These are phyloP conservation scores for Spathaspora hagerdaliae DNA, from an alignment of 805 yeast genomes.

Conservation along the genomic window DNA sequence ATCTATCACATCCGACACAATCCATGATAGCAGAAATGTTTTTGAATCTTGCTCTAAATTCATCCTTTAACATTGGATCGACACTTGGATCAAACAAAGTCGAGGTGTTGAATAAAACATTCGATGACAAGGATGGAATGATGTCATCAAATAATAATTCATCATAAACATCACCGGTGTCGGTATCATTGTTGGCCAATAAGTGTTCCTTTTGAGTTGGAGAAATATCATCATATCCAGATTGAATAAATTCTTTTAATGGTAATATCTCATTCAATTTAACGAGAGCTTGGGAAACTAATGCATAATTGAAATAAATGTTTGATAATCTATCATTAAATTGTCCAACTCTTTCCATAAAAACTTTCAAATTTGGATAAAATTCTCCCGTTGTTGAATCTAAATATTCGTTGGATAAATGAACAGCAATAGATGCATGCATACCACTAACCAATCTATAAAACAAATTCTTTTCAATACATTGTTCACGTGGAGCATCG, in stretches of 20 bases:
- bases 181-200: slow-evolving; percentile 43
- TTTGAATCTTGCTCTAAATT: slow-evolving; percentile 78
- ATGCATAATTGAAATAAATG: slow-evolving; percentile 87
- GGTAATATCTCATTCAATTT: slow-evolving; percentile 42
- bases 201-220: slow-evolving; percentile 8
- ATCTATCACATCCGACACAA: slow-evolving; percentile 97
- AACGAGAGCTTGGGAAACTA: slow-evolving; percentile 75
- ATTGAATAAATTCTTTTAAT: slow-evolving; percentile 21
- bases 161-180: slow-evolving; percentile 15
- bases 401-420: slow-evolving; percentile 78
- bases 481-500: slow-evolving; percentile 40
- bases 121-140: slow-evolving; percentile 36
- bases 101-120: slow-evolving; percentile 43
- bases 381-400: slow-evolving; percentile 66
- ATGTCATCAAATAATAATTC: slow-evolving; percentile 25
- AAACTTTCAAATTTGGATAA: slow-evolving; percentile 77
- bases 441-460: slow-evolving; percentile 85
- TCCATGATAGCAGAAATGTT: slow-evolving; percentile 94
- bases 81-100: slow-evolving; percentile 44
- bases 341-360: slow-evolving; percentile 86
- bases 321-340: slow-evolving; percentile 87
- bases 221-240: slow-evolving; percentile 17
- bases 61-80: slow-evolving; percentile 65
- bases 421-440: slow-evolving; percentile 95
- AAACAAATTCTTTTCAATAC: slow-evolving; percentile 84